Evolutionary conservation across 2,329 filamentous ascomycete species (phyloP), one percentile per base, ranked within the genome.

Genomic region (Phaeophleospora eucalypticola): DNA sequence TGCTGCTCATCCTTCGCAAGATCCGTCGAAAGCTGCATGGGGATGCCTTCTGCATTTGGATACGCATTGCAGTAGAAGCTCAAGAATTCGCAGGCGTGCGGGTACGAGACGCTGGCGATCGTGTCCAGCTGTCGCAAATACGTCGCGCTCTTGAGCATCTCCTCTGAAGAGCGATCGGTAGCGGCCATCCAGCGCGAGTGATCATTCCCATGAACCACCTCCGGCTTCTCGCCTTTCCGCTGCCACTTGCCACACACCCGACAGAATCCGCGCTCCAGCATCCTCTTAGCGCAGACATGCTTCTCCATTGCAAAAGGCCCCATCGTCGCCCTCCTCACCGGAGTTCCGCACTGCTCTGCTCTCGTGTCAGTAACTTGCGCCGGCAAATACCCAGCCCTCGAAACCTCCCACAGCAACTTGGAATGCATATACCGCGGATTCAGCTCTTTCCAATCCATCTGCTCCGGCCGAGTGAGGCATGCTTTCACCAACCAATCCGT

Each of bases 401-500:
- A 20, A 16, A 20, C 10, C 35, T 50, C 45, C 19, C 53, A 35
- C n/a, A 36, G 34, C 3, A n/a, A 15, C 8, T 43, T 41, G 10
- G 9, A 34, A n/a, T n/a, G n/a, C 24, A 55, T 36, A n/a, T 47
- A 49, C 8, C 41, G 39, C 7, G 50, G 52, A 21, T 55, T 55
- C 15, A 55, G 45, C 33, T 55, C 49, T 4, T 45, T 36, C 42
- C 46, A 49, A 27, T 37, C 18, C 4, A 54, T 10, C 14, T 46
- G 37, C 33, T 51, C 46, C 6, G 42, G 41, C 20, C 32, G 12
- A 17, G 29, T 24, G n/a, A 27, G 20, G 18, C 19, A 15, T 4
- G 21, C 21, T 6, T 41, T 16, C 3, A 29, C 14, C 19, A 27
- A 14, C 15, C n/a, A n/a, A n/a, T 14, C 32, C 17, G 40, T 18